Evolutionary conservation across 768 basidiomycete genomes (phyloP).

Genomic region (Termitomyces sp.): DNA sequence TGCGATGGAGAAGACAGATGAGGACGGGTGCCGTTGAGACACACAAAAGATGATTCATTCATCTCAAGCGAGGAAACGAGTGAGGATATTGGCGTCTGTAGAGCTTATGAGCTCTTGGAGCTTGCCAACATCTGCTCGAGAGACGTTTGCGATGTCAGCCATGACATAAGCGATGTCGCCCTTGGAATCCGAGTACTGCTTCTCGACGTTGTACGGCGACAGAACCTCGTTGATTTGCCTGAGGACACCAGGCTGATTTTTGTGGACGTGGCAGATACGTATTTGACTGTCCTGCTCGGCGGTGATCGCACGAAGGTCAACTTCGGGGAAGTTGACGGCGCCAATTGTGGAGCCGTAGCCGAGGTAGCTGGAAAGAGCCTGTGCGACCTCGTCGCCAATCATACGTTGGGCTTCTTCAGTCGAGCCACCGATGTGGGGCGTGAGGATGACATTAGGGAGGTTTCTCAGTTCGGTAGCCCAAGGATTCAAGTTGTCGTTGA

Average conservation of each 20-base stretch:
- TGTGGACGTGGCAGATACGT: slow-evolving; percentile 93
- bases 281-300: slow-evolving; percentile 76
- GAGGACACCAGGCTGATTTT: slow-evolving; percentile 93
- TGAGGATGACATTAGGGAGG: slow-evolving; percentile 90
- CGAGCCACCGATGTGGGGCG: slow-evolving; percentile 98
- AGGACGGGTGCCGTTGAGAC: slow-evolving; percentile 14
- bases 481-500: slow-evolving; percentile 82
- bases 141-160: slow-evolving; percentile 94
- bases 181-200: slow-evolving; percentile 98
- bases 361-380: slow-evolving; percentile 82
- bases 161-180: slow-evolving; percentile 92
- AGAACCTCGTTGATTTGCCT: slow-evolving; percentile 91
- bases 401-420: slow-evolving; percentile 98
- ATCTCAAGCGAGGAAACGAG: slow-evolving; percentile 67
- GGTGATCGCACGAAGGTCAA: slow-evolving; percentile 89
- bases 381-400: slow-evolving; percentile 94
- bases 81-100: slow-evolving; percentile 85
- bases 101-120: slow-evolving; percentile 74
- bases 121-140: slow-evolving; percentile 68
- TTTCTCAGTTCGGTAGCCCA: slow-evolving; percentile 76
- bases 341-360: slow-evolving; percentile 88
- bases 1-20: slow-evolving; percentile 16
- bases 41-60: background rate
- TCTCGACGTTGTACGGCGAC: slow-evolving; percentile 95
- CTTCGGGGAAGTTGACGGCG: slow-evolving; percentile 98